Base-by-base conservation (phyloP, 441 rosid species). In the Corymbia citriodora region DNA sequence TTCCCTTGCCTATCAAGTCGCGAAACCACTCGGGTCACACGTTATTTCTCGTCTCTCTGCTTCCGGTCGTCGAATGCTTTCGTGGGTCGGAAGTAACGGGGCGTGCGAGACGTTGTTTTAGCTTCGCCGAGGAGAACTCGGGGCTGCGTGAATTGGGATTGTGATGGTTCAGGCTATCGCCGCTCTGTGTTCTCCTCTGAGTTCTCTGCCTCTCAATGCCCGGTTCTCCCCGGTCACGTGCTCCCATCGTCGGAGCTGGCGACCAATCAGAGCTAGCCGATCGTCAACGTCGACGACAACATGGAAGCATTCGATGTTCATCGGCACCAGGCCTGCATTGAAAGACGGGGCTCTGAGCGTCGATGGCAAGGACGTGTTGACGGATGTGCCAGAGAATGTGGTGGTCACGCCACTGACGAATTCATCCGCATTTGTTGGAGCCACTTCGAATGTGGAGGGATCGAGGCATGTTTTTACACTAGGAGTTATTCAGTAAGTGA, bases 401-500 rank as follows among this genome's bases (percentile, higher is more conserved):
- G 90, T 92, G 7, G 92, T 94, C 85, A 91, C 94, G 14, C 93
- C 95, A 63, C 72, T 92, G 90, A 91, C 94, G 17, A 89, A 91
- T 55, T 90, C 94, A 11, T 93, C 95, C 1, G 94, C 92, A 11
- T 92, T 92, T 90, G 45, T 93, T 18, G 95, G 94, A 15, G 95
- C 92, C 23, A 90, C 93, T 91, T 91, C 95, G 40, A 33, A 83
- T 10, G 82, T 89, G 49, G 70, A 54, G 89, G 86, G 74, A 14
- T 92, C 93, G 45, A 91, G 92, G 36, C 94, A 93, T 89, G 94
- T 93, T 13, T 94, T 93, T 90, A 94, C 90, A 89, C 94, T 93
- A 49, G 94, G 94, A 87, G 89, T 93, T 68, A 91, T 94, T 83
- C 91, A 90, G 94, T 94, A 88, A 89, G 90, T 61, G 29, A 53